Conservation (phyloP, 2,329 filamentous ascomycete genomes). For the Beauveria rudraprayagi region DNA sequence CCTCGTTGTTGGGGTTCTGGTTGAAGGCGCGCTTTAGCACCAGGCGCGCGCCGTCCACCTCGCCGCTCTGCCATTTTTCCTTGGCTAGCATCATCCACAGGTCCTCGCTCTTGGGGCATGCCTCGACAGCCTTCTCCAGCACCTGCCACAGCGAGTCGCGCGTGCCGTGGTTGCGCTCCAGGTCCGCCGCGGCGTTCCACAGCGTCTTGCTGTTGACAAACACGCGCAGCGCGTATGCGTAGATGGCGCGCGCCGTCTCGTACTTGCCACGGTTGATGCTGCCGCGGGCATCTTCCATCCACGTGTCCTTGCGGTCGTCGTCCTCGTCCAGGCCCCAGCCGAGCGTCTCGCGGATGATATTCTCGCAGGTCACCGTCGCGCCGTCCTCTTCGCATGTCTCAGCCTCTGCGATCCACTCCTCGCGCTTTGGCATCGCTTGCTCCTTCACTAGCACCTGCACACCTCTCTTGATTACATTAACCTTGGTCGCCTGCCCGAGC, state of each 20-base stretch:
- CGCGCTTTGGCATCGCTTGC: constrained; percentile 91
- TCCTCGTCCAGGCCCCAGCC: constrained; percentile 93
- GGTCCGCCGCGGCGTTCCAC: constrained; percentile 83
- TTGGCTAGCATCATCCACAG: constrained; percentile 95
- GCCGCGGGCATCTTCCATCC: constrained; percentile 84
- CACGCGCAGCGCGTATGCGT: constrained; percentile 79
- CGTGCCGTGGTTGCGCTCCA: constrained; percentile 83
- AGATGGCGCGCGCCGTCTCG: constrained; percentile 87
- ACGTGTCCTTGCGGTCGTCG: constrained; percentile 90
- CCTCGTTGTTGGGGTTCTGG: constrained; percentile 92
- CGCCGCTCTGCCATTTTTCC: constrained; percentile 85
- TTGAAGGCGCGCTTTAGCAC: constrained; percentile 88
- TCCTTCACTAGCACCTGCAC: constrained; percentile 82
- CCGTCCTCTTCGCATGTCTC: constrained; percentile 93
- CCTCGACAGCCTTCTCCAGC: constrained; percentile 87
- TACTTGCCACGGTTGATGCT: constrained; percentile 77
- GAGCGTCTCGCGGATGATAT: constrained; percentile 86
- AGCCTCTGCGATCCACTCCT: constrained; percentile 93
- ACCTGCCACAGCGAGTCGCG: constrained; percentile 77
- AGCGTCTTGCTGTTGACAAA: constrained; percentile 83
- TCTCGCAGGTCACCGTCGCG: constrained; percentile 74
- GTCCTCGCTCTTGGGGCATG: constrained; percentile 82
- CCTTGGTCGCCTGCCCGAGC: constrained; percentile 65
- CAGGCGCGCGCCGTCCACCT: constrained; percentile 76
- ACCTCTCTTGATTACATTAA: constrained; percentile 92